phyloP scores from a whole-genome alignment of 306 rosid genomes.

The Malus orientalis region DNA sequence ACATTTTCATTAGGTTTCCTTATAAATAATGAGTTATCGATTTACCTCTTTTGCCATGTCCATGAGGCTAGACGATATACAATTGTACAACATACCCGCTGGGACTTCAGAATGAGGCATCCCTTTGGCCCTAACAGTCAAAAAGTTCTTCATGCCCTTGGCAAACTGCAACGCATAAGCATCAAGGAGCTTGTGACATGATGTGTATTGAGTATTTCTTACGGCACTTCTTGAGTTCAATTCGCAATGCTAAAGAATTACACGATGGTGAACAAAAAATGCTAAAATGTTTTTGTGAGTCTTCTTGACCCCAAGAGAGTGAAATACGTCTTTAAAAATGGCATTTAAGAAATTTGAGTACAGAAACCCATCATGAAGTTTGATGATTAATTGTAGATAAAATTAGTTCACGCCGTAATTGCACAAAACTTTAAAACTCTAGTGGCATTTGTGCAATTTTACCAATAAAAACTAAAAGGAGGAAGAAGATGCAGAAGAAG shows the following conservation, averaged over 20 bases:
- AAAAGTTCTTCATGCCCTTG: constrained; percentile 14
- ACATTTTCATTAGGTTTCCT: no score
- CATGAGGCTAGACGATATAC: constrained; percentile 18
- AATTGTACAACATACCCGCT: constrained; percentile 13
- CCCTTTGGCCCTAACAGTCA: constrained; percentile 34
- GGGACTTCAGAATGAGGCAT: constrained; percentile 11
- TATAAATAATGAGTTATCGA: background rate
- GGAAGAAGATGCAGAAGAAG: background rate
- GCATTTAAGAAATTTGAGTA: no score
- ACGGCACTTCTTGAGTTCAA: no score
- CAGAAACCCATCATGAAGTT: no score
- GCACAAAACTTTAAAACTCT: no score
- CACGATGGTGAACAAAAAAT: rapidly evolving
- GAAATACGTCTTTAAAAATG: no score
- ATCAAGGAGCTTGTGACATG: background rate
- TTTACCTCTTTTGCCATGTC: constrained; percentile 43
- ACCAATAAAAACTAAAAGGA: background rate
- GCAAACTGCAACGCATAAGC: constrained; percentile 30
- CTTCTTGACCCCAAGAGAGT: no score
- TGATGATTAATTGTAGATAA: no score
- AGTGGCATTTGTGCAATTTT: background rate
- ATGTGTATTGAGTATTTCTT: no score
- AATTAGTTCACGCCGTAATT: no score
- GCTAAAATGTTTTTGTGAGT: no score
- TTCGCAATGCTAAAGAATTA: no score